These are phyloP conservation scores for Lactuca saligna DNA, from an alignment of 129 eudicot genomes.

Conservation along the genomic window DNA sequence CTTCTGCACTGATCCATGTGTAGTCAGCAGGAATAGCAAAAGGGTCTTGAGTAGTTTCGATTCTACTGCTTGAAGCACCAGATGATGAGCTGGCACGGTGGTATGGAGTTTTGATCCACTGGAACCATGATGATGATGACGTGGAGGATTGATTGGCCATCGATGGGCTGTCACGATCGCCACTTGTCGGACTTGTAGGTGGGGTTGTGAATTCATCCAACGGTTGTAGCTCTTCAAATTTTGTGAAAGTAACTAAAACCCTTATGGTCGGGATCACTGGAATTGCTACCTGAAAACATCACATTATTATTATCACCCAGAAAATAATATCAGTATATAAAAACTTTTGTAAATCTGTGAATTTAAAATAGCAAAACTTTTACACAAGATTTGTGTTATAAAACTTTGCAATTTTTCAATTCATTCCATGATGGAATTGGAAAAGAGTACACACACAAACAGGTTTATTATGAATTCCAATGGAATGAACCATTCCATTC, in stretches of 20 bases:
- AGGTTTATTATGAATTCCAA: too few relatives aligned
- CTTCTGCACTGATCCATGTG: constrained; percentile 86
- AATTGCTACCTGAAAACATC: constrained; percentile 69
- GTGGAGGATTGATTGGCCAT: constrained; percentile 33
- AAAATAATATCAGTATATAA: constrained; percentile 1
- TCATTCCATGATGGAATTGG: too few relatives aligned
- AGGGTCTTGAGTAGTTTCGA: constrained; percentile 70
- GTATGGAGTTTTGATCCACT: constrained; percentile 89
- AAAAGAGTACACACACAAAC: too few relatives aligned
- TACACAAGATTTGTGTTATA: too few relatives aligned
- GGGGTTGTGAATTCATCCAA: constrained; percentile 90
- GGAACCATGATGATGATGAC: constrained; percentile 73
- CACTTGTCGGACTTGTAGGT: constrained; percentile 81
- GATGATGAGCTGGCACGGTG: constrained; percentile 54
- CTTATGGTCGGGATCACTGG: constrained; percentile 91
- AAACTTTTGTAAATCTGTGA: neutral
- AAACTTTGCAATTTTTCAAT: too few relatives aligned
- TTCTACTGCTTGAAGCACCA: constrained; percentile 52
- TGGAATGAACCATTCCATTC: too few relatives aligned
- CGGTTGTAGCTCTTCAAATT: constrained; percentile 84
- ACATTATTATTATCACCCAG: neutral
- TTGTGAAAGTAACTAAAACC: constrained; percentile 89
- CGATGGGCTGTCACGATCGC: constrained; percentile 56
- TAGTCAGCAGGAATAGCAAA: constrained; percentile 81
- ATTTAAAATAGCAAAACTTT: too few relatives aligned